Evolutionary conservation across 176 grass and related monocot genomes (phyloP).

Genomic region (Musa acuminata): DNA sequence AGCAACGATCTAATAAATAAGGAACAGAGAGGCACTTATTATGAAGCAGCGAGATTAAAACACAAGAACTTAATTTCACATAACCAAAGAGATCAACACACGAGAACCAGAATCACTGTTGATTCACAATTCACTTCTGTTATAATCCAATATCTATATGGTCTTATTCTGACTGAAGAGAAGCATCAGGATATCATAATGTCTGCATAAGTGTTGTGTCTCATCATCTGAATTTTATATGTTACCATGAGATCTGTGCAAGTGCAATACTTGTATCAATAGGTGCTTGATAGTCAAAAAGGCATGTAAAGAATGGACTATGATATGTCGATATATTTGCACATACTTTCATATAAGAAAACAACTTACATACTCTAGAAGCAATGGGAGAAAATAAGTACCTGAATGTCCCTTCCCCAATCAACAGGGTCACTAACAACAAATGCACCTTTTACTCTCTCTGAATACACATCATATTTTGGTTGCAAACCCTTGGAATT

Average conservation of each 20-base stretch:
- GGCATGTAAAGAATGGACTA: not conserved
- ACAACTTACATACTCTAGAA: not conserved
- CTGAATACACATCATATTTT: slow-evolving; percentile 58
- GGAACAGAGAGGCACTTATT: no score
- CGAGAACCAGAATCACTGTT: no score
- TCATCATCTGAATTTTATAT: not conserved
- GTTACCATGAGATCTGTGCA: not conserved
- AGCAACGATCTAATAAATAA: no score
- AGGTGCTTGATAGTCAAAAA: slow-evolving; percentile 1
- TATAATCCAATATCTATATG: no score
- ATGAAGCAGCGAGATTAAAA: no score
- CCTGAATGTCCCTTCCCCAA: slow-evolving; percentile 98
- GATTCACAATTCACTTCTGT: no score
- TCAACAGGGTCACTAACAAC: slow-evolving; percentile 90
- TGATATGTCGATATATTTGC: not conserved
- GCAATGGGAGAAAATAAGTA: slow-evolving; percentile 18
- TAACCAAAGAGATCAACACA: no score
- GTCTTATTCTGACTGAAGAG: not conserved
- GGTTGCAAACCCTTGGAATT: slow-evolving; percentile 29
- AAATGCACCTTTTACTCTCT: slow-evolving; percentile 91
- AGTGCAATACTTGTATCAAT: not conserved
- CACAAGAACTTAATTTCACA: no score
- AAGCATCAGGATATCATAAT: not conserved
- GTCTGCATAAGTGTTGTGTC: no score
- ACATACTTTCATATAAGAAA: not conserved